Base-by-base conservation (phyloP, 2,329 filamentous ascomycete species). In the Exutisphaerella laricina region DNA sequence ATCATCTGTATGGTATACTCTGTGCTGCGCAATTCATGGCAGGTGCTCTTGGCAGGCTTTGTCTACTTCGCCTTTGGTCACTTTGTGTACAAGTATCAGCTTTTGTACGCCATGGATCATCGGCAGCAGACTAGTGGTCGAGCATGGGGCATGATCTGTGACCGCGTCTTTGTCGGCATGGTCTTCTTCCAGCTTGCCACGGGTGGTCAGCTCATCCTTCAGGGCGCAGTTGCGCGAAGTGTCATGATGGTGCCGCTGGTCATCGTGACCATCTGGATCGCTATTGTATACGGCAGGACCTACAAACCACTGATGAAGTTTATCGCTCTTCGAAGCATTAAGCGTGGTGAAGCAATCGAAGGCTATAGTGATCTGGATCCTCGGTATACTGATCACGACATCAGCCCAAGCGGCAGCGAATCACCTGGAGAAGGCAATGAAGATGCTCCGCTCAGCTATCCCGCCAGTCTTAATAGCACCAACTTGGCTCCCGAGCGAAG, bases 51-150 rank as follows among this genome's bases (percentile, higher is more conserved):
- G 7, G 82, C 90, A 36, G 92, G 92, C 3, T 70, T 90, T 36
- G 36, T 87, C 9, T 98, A 94, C 65, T 94, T 94, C 57, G 60
- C 78, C 14, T 77, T 94, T 10, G 88, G 88, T 14, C 85, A 87
- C 63, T 90, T 90, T 60, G 85, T 87, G 22, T 94, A 94, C 76
- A 96, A 96, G 64, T 98, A 98, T 67, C 94, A 98, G 70, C 73
- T 98, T 4, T 74, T 98, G 4, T 98, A 98, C 64, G 88, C 92
- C 22, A 98, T 98, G 92, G 89, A 97, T 58, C 90, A 97, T 63
- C 85, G 88, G 12, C 88, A 94, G 59, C 88, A 95, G 61, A 88
- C 88, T 12, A 97, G 90, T 0, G 94, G 94, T 14, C 82, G 84
- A 48, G 88, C 89, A 4, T 98, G 92, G 92, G 84, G 85, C 36